Base-by-base conservation (phyloP, 2,329 filamentous ascomycete species). In the Curvularia eragrostidis region DNA sequence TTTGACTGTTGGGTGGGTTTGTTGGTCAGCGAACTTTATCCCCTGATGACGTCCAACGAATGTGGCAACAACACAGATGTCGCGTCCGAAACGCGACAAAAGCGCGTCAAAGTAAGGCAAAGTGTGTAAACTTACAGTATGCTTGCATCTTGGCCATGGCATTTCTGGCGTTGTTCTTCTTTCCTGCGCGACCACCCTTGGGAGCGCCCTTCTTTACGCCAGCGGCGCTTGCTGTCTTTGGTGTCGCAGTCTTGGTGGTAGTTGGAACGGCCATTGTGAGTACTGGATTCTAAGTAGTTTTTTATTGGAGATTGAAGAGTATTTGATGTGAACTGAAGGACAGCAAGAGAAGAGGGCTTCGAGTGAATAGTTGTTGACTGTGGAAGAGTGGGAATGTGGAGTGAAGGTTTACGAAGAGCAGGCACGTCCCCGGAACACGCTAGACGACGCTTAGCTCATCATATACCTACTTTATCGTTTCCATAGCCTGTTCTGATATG, bases 111-210 rank as follows among this genome's bases (percentile, higher is more conserved):
- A 50, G 3, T 19, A 24, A 65, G 68, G 63, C 47, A 49, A 58
- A 50, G 3, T 19, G 21, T 21, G 23, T 13, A 13, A 19, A 74
- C 74, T 65, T 55, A 76, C 74, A 75, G 64, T 64, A 77, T 28
- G 65, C 68, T 55, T 76, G 73, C 73, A 77, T 76, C 62, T 68
- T 70, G 42, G 64, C 61, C 69, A 76, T 73, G n/a, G 70, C 69
- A 12, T 52, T 62, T 44, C 58, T 68, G 3, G 72, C 68, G 13
- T 72, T 73, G 32, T 60, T 57, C 44, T 64, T 68, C 60, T 69
- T 73, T 53, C 57, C 44, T 32, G 19, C 39, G 39, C 59, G 48
- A 30, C 34, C 36, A 24, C 59, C 55, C 28, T 65, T 63, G 32
- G 65, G 65, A 19, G 61, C 66, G 6, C 61, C 52, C 58, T 73